Conservation (phyloP, 2,329 filamentous ascomycete genomes). For the Neospermospora avenae region DNA sequence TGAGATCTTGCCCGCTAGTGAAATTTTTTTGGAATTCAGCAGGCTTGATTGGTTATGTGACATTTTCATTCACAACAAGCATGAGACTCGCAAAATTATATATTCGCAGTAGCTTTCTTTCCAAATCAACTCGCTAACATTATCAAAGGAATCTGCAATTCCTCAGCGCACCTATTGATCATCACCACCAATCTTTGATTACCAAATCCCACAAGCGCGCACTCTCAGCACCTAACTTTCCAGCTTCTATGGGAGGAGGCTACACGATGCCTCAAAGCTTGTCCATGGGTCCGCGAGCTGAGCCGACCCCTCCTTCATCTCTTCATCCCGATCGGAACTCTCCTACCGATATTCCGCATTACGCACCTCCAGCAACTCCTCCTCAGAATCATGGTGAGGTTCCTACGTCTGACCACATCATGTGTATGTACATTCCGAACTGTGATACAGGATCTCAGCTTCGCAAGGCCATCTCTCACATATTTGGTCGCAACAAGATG, state of each 20-base stretch:
- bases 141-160: slow-evolving; percentile 7
- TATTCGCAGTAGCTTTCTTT: too few species aligned
- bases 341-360: slow-evolving; percentile 17
- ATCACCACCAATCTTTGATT: slow-evolving; percentile 16
- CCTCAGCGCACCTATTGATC: slow-evolving; percentile 22
- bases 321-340: slow-evolving; percentile 27
- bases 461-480: slow-evolving; percentile 75
- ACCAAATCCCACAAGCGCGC: slow-evolving; percentile 23
- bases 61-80: too few species aligned
- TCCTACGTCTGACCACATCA: slow-evolving; percentile 14
- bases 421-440: slow-evolving; percentile 54
- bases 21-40: too few species aligned
- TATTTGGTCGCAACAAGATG: slow-evolving; percentile 80
- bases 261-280: slow-evolving; percentile 14
- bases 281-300: slow-evolving; percentile 18
- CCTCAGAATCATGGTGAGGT: slow-evolving; percentile 18
- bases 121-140: background rate
- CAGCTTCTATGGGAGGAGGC: slow-evolving; percentile 2
- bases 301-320: slow-evolving; percentile 32
- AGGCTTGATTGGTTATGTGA: background rate
- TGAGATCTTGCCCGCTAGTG: too few species aligned
- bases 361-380: slow-evolving; percentile 25
- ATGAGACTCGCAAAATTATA: too few species aligned
- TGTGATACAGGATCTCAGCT: slow-evolving; percentile 59
- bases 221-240: slow-evolving; percentile 27